phyloP scores from a whole-genome alignment of 331 rosid genomes.

The Quercus tomentella region DNA sequence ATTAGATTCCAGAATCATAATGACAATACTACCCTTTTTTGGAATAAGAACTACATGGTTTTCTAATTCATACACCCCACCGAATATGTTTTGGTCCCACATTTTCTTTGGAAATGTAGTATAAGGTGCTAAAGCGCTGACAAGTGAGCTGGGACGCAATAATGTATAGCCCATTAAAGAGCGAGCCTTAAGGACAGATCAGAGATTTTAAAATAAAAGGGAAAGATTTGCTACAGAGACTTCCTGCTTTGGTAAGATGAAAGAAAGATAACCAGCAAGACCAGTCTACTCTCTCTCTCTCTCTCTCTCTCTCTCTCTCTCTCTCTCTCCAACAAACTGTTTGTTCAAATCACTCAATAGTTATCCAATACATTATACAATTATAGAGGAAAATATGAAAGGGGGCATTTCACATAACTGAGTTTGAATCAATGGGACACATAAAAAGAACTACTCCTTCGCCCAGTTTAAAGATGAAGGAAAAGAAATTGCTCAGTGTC shows the following conservation, averaged over 20 bases:
- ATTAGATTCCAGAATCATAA: slow-evolving; percentile 6
- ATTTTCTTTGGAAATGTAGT: slow-evolving; percentile 13
- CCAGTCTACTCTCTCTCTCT: neutral
- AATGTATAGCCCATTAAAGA: slow-evolving; percentile 30
- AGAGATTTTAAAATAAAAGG: slow-evolving; percentile 20
- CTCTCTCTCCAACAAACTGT: no score
- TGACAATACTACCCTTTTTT: slow-evolving; percentile 22
- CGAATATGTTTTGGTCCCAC: slow-evolving; percentile 37
- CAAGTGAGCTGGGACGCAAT: slow-evolving; percentile 63
- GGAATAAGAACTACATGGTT: neutral
- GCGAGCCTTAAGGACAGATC: slow-evolving; percentile 27
- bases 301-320: neutral
- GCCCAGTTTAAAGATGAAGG: neutral
- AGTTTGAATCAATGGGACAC: neutral
- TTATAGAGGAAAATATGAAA: neutral
- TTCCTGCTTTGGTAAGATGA: neutral
- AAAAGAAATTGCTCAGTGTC: neutral
- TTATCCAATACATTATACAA: neutral
- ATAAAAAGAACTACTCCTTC: neutral
- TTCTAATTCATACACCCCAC: neutral
- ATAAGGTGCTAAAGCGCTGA: slow-evolving; percentile 12
- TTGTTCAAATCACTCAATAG: neutral
- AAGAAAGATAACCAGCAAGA: slow-evolving; percentile 6
- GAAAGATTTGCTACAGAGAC: slow-evolving; percentile 18
- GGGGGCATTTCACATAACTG: neutral